phyloP scores from a whole-genome alignment of 2,329 filamentous ascomycete species.

The Chrysosporium queenslandicum region DNA sequence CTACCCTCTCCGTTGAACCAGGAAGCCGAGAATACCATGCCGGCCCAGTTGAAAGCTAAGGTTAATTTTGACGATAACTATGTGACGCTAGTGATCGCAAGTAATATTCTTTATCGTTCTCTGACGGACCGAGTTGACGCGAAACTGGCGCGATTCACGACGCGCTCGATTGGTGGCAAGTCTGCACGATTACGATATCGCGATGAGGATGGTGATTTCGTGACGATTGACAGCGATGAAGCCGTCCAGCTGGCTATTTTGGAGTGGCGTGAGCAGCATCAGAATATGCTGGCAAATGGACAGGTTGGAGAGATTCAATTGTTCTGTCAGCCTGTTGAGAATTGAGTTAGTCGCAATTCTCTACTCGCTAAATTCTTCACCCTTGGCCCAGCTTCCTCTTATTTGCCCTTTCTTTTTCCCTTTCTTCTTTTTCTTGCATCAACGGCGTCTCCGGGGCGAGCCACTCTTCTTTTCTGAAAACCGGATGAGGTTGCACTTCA shows the following conservation, averaged over 20 bases:
- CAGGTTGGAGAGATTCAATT: slow-evolving; percentile 84
- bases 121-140: slow-evolving; percentile 92
- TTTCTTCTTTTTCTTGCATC: background rate
- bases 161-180: slow-evolving; percentile 69
- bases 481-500: background rate
- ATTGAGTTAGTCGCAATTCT: background rate
- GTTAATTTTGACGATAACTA: slow-evolving; percentile 88
- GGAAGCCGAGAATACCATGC: slow-evolving; percentile 39
- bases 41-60: slow-evolving; percentile 85
- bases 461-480: background rate
- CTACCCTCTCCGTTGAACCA: slow-evolving; percentile 26
- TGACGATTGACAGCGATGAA: slow-evolving; percentile 89
- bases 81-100: slow-evolving; percentile 89
- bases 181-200: slow-evolving; percentile 80
- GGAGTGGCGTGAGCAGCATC: slow-evolving; percentile 75
- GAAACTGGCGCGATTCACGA: slow-evolving; percentile 79
- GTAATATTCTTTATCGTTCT: slow-evolving; percentile 88
- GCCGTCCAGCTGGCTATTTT: slow-evolving; percentile 93
- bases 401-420: background rate
- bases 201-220: slow-evolving; percentile 85
- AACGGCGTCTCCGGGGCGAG: slow-evolving; percentile 5
- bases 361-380: too few species aligned
- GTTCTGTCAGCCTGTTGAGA: slow-evolving; percentile 55
- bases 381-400: too few species aligned
- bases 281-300: slow-evolving; percentile 50